Evolutionary conservation across 1,284 basidiomycete species (phyloP).

Genomic region (Filobasidium uniguttulatum): DNA sequence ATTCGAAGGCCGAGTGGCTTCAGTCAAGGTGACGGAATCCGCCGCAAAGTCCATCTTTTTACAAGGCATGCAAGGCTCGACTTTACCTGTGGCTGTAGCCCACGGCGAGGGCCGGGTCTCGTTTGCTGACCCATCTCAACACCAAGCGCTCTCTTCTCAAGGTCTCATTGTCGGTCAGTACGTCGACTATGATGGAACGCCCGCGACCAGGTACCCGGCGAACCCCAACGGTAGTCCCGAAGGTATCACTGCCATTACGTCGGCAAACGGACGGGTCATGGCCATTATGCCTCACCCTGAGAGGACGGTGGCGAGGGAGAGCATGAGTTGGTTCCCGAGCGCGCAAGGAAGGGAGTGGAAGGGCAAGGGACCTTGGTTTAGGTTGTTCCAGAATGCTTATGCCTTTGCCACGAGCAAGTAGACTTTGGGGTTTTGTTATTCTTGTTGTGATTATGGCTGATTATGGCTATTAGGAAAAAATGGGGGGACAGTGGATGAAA

Average conservation of each 20-base stretch:
- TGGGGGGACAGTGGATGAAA: too few species aligned
- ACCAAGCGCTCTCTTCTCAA: constrained; percentile 39
- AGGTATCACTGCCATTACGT: constrained; percentile 80
- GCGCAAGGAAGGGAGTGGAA: constrained; percentile 50
- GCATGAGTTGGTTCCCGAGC: constrained; percentile 72
- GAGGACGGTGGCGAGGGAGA: constrained; percentile 58
- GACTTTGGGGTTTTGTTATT: constrained; percentile 1
- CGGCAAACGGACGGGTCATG: constrained; percentile 70
- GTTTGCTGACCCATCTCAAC: constrained; percentile 44
- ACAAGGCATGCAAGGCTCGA: constrained; percentile 70
- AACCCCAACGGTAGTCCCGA: constrained; percentile 88
- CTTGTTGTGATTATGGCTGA: neutral
- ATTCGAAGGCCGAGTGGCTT: constrained; percentile 75
- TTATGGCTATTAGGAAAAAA: neutral
- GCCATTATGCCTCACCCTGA: constrained; percentile 96
- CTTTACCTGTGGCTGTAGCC: constrained; percentile 81
- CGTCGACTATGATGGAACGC: constrained; percentile 52
- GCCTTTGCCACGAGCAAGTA: constrained; percentile 29
- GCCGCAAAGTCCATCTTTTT: constrained; percentile 60
- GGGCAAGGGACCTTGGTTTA: constrained; percentile 81
- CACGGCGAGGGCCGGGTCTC: constrained; percentile 87
- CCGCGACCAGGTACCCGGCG: constrained; percentile 68
- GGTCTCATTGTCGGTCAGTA: constrained; percentile 60
- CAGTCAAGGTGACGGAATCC: constrained; percentile 56
- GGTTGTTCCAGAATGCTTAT: constrained; percentile 78